Evolutionary conservation across 495 filamentous ascomycete species (phyloP).

Genomic region (Aspergillus cristatus): DNA sequence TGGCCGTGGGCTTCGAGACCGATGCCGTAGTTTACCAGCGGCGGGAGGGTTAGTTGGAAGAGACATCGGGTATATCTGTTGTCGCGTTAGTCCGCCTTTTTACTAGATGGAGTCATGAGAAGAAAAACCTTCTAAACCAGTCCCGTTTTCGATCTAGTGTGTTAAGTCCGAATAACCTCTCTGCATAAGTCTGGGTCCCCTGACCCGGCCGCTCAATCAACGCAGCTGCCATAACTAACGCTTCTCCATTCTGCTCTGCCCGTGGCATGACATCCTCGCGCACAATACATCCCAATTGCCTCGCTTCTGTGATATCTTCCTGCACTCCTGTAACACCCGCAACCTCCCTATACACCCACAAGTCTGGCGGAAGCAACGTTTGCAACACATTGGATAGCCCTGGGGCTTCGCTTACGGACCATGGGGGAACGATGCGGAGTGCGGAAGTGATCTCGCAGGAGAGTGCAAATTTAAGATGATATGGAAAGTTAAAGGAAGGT

Average conservation of each 20-base stretch:
- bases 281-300: conserved; percentile 15
- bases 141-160: conserved; percentile 5
- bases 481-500: conserved; percentile 9
- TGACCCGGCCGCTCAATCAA: conserved; percentile 1
- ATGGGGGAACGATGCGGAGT: conserved; percentile 13
- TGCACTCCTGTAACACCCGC: conserved; percentile 13
- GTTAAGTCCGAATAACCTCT: conserved; percentile 7
- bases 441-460: conserved; percentile 15
- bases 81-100: too few relatives aligned
- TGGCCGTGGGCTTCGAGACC: conserved; percentile 15
- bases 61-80: conserved; percentile 6
- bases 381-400: conserved; percentile 6
- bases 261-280: conserved; percentile 8
- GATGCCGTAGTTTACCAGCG: conserved; percentile 12
- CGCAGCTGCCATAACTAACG: conserved; percentile 8
- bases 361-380: conserved; percentile 4
- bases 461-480: conserved; percentile 14
- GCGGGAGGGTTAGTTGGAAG: conserved; percentile 7
- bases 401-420: conserved; percentile 5
- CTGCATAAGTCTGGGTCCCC: conserved; percentile 3
- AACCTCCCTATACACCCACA: conserved; percentile 15
- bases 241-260: conserved; percentile 9
- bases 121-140: conserved; percentile 4
- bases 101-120: too few relatives aligned
- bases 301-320: conserved; percentile 9